Conservation (phyloP, 805 yeast species). For the Starmerella potacharoeniae region DNA sequence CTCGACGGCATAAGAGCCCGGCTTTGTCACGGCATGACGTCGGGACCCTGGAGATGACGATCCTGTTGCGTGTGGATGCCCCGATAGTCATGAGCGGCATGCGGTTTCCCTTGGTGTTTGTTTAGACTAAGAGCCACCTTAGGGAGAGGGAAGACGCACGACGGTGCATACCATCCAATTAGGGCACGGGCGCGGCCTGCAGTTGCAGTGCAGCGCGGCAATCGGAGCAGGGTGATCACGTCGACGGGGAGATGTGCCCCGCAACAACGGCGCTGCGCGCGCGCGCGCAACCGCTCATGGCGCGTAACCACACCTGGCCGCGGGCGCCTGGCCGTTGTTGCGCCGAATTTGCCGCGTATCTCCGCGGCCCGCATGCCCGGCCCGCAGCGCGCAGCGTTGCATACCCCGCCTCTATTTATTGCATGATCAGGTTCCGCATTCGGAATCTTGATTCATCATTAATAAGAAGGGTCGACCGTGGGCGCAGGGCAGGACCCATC, state of each 20-base stretch:
- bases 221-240: background rate
- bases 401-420: conserved; percentile 4
- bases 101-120: background rate
- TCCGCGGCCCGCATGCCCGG: too few species aligned
- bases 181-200: background rate
- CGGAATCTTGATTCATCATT: background rate
- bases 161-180: background rate
- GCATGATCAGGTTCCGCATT: conserved; percentile 2
- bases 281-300: too few species aligned
- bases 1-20: too few species aligned
- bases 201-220: conserved; percentile 1
- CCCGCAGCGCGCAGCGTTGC: background rate
- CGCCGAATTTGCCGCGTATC: too few species aligned
- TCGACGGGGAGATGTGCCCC: background rate
- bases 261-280: background rate
- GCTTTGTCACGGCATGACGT: background rate
- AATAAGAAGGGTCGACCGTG: background rate
- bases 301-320: too few species aligned
- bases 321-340: too few species aligned
- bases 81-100: background rate
- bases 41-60: background rate
- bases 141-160: background rate
- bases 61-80: background rate
- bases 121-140: background rate
- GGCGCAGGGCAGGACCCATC: background rate